Base-by-base conservation (phyloP, 306 rosid species). In the Abrus precatorius region DNA sequence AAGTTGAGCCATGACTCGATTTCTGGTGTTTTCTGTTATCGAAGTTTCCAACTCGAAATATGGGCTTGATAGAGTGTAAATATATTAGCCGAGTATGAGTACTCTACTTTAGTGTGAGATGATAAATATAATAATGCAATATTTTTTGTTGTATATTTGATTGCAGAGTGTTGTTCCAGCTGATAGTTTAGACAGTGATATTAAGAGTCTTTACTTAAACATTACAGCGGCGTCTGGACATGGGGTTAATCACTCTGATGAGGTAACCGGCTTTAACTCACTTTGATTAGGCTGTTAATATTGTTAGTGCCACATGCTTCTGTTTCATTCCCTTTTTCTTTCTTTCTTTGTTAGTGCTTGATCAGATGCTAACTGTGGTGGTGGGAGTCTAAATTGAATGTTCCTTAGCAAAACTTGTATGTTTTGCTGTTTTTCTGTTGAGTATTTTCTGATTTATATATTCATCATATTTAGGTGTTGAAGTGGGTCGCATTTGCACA, bases 401-500 rank as follows among this genome's bases (percentile, higher is more conserved):
- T 41, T 30, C 28, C 65, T 6, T 66, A 28, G 34, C 8, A 9
- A 45, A 56, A 54, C 49, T 29, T 64, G 28, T 52, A 59, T 76
- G 44, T 47, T 71, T 83, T 71, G 72, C 43, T 10, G 10, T 5
- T 30, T 72, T 55, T 10, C 5, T 56, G 41, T 65, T 57, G 40
- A 59, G 62, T 33, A 47, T 48, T 20, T 20, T 63, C 32, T 60
- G 74, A 50, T 72, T 68, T 55, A 33, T 81, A 32, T 36, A n/a
- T 76, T 27, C 63, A 56, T 82, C 69, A 32, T 56, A 32, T 84
- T 69, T 83, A 93, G 99, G 86, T 85, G 70, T 77, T 60, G 82
- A 88, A 90, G 78, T 96, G 98, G 99, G 85, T 90, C 11, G 84
- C 68, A 52, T 92, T 91, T 88, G 91, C 90, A n/a, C 90, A 90